Evolutionary conservation across 2,329 filamentous ascomycete genomes (phyloP), one percentile per base, ranked within the genome.

Genomic region (Botryotinia narcissicola): DNA sequence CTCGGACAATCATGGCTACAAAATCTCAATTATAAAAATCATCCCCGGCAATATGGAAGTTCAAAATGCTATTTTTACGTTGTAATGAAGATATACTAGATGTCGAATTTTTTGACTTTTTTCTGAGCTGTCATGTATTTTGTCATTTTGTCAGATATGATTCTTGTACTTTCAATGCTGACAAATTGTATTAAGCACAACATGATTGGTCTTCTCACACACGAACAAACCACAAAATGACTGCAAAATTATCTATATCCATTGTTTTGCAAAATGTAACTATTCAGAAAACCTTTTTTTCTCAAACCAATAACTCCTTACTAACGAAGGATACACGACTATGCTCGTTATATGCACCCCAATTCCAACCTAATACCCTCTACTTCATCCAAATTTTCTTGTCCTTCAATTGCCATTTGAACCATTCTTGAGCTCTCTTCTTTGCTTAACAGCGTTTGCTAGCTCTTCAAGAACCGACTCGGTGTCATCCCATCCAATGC

Each of bases 401-500:
- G 25, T 6, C 32, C 46, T 14, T 54, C 25, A 68, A 20, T 60
- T 46, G 42, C 77, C 72, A 64, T 76, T 77, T 32, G 75, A 63
- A 57, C 72, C 72, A 10, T 78, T 77, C 32, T 71, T 71, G 4
- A 84, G 76, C 74, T 86, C 87, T 82, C 93, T 88, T 79, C 94
- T 88, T 81, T 91, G 88, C 81, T 91, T 90, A 71, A 98, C 93
- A 42, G 94, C 93, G 71, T 90, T 87, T 29, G 95, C 95, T 62
- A 99, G 88, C 69, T 86, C 86, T 77, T 92, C 91, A 18, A 98
- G 89, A 2, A 95, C 92, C 0, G 85, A 84, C 79, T 95, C 91
- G 5, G 96, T 98, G 79, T 97, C 93, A 76, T 95, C 90, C 95
- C 95, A 98, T 83, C 91, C 87, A 81, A 99, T 98, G 84, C 96